A percentile compares a stretch with the other conserved stretches of the same genome.
phyloP scores from a whole-genome alignment of 2,329 filamentous ascomycete genomes.

The Microdochium nivale region DNA sequence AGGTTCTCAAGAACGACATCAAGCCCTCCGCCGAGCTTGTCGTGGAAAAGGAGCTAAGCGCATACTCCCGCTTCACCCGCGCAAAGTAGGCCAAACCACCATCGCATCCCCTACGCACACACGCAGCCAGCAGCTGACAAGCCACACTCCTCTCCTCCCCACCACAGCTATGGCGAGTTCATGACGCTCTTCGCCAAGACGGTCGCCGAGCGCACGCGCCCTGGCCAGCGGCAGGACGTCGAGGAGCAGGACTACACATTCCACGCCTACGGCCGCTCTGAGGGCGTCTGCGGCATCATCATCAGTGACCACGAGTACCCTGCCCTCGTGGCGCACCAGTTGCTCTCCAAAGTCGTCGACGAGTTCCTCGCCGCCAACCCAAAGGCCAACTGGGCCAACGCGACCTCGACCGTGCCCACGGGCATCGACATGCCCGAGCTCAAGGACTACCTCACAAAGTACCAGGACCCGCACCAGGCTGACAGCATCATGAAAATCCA shows the following conservation, averaged over 20 bases:
- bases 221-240: constrained; percentile 78
- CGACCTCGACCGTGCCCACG: constrained; percentile 33
- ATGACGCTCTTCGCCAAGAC: constrained; percentile 82
- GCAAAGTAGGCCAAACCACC: constrained; percentile 40
- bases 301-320: constrained; percentile 72
- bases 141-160: not conserved
- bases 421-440: constrained; percentile 61
- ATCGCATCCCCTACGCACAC: not conserved
- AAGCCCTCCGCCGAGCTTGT: constrained; percentile 71
- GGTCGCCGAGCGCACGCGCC: constrained; percentile 74
- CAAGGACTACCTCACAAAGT: constrained; percentile 64
- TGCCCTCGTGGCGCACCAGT: constrained; percentile 71
- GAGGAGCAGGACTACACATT: constrained; percentile 76
- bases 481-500: constrained; percentile 95
- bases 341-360: constrained; percentile 79
- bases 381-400: constrained; percentile 47
- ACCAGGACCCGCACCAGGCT: constrained; percentile 81
- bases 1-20: constrained; percentile 76
- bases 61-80: constrained; percentile 73
- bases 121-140: constrained; percentile 8
- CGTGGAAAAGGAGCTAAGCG: constrained; percentile 67
- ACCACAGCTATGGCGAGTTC: constrained; percentile 46
- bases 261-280: constrained; percentile 67
- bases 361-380: constrained; percentile 77
- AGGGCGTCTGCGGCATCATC: constrained; percentile 68